Evolutionary conservation across 2,329 filamentous ascomycete species (phyloP).

Genomic region (Drechslerella coelobrocha): DNA sequence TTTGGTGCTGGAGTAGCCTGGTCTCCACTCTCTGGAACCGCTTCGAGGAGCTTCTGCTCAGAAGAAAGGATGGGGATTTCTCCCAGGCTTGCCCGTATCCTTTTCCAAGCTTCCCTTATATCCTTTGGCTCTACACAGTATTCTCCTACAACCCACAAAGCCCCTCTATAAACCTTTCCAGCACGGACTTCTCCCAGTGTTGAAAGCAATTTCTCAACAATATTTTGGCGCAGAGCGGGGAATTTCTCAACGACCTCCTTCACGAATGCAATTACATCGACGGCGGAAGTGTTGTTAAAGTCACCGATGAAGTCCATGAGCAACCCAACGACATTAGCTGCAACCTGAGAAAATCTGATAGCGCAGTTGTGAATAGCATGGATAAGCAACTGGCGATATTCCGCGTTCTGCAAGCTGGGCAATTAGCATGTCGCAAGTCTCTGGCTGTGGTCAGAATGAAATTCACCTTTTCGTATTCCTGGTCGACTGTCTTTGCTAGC

Average conservation of each 20-base stretch:
- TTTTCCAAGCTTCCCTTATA: slow-evolving; percentile 84
- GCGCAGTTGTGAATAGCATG: slow-evolving; percentile 98
- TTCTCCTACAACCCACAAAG: slow-evolving; percentile 96
- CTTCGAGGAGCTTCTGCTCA: slow-evolving; percentile 88
- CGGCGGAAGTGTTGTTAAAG: slow-evolving; percentile 94
- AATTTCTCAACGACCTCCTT: slow-evolving; percentile 99
- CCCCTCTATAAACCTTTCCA: slow-evolving; percentile 95
- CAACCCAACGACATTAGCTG: slow-evolving; percentile 91
- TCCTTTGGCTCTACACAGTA: slow-evolving; percentile 86
- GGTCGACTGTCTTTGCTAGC: slow-evolving; percentile 93
- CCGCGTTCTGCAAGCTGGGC: slow-evolving; percentile 68
- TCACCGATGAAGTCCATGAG: slow-evolving; percentile 99
- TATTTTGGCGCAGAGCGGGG: slow-evolving; percentile 83
- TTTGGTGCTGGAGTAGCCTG: slow-evolving; percentile 75
- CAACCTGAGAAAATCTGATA: slow-evolving; percentile 98
- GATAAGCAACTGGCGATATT: slow-evolving; percentile 93
- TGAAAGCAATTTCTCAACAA: slow-evolving; percentile 85
- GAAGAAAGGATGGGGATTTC: slow-evolving; percentile 97
- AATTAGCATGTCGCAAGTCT: slow-evolving; percentile 44
- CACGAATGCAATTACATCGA: slow-evolving; percentile 97
- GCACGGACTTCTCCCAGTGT: slow-evolving; percentile 92
- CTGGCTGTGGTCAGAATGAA: not conserved
- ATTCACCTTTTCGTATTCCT: slow-evolving; percentile 88
- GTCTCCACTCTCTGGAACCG: slow-evolving; percentile 70
- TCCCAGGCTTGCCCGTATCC: slow-evolving; percentile 88